These are phyloP conservation scores for Ramichloridium luteum DNA, from an alignment of 2,329 filamentous ascomycete genomes.

Conservation along the genomic window DNA sequence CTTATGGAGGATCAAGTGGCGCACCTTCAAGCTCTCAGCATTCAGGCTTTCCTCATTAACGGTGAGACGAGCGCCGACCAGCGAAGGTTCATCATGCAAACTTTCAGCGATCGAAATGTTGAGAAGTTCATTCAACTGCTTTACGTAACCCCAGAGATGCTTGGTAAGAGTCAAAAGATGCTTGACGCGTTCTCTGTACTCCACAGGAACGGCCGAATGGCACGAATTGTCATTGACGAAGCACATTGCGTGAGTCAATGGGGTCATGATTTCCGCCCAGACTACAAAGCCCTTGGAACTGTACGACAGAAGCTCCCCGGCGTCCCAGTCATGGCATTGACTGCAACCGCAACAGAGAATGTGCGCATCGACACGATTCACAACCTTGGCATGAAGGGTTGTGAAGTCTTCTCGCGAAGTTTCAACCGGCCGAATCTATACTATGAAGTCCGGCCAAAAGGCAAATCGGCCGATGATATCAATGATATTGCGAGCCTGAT, in stretches of 20 bases:
- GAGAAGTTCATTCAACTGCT: conserved; percentile 74
- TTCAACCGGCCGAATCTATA: conserved; percentile 94
- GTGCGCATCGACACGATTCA: conserved; percentile 86
- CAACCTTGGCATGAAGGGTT: conserved; percentile 72
- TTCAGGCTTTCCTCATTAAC: conserved; percentile 73
- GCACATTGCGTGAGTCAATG: conserved; percentile 99
- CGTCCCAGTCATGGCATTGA: conserved; percentile 87
- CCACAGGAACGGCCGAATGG: conserved; percentile 59
- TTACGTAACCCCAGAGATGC: conserved; percentile 95
- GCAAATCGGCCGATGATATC: conserved; percentile 44
- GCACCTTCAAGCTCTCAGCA: conserved; percentile 61
- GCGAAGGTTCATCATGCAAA: conserved; percentile 53
- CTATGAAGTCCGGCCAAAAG: conserved; percentile 66
- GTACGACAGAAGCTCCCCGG: conserved; percentile 59
- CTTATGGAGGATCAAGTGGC: conserved; percentile 95
- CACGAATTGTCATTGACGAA: conserved; percentile 91
- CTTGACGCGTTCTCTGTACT: conserved; percentile 53
- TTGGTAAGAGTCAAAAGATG: conserved; percentile 66
- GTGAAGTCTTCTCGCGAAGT: conserved; percentile 74
- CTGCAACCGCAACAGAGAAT: conserved; percentile 85
- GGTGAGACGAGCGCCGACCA: conserved; percentile 55
- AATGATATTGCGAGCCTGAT: conserved; percentile 54
- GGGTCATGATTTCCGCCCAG: conserved; percentile 94
- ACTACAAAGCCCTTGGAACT: conserved; percentile 78
- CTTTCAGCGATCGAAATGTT: conserved; percentile 49